Evolutionary conservation across 768 basidiomycete genomes (phyloP), one percentile per base, ranked within the genome.

Genomic region (Heimioporus sp.): DNA sequence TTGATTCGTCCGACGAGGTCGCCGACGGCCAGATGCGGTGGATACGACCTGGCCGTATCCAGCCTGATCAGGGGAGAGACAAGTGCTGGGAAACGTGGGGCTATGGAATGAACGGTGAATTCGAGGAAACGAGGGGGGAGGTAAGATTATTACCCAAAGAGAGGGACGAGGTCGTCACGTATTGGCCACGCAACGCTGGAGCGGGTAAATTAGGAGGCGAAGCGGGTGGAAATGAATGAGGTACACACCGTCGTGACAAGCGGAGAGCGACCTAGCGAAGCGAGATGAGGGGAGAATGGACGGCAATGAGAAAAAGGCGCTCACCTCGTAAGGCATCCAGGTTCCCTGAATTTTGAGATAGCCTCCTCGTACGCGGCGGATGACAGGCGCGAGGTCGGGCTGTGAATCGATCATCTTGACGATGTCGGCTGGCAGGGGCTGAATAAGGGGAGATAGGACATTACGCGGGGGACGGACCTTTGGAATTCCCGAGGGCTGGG

Each of bases 321-420:
- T 55, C 59, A 87, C 87, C 76, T 90, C 91, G 70, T 88, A 93
- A 32, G 91, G 91, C 85, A 93, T 89, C 92, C 92, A 94, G 19
- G 92, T 92, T 31, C 92, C 92, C 64, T 94, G 92, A 40, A 94
- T 92, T 73, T 93, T 92, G 53, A 94, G 80, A 72, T 90, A 91
- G 46, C 90, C 89, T 51, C 90, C 91, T 42, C 90, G 83, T 31
- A 94, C 90, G 53, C 90, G 80, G 51, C 91, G 85, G 63, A 92
- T 83, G 59, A 87, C 82, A 31, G 84, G 77, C 24, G 89, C 90
- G 35, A 94, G 76, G 72, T 92, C 90, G 47, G 92, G 92, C 60
- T 92, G 90, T 3, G 88, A 90, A 73, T 94, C 92, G 61, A 94
- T 83, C 81, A 94, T 92, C 68, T 90, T 91, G 42, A 93, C 89